Conservation (phyloP, 2,329 filamentous ascomycete genomes). For the Thielaviopsis euricoi region DNA sequence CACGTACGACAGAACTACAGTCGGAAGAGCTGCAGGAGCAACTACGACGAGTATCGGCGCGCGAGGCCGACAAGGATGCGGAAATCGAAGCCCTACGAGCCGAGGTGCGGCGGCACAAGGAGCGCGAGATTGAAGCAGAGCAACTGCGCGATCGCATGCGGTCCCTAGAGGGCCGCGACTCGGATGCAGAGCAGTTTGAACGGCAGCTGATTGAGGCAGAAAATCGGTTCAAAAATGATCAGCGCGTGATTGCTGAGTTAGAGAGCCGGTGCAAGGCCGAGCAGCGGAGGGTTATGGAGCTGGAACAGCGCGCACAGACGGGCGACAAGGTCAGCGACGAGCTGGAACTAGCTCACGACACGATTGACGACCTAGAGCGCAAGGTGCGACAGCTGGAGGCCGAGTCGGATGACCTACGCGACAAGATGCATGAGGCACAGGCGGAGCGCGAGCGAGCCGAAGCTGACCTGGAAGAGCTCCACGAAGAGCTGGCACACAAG, state of each 20-base stretch:
- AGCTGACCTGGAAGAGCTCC: conserved; percentile 45
- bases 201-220: conserved; percentile 30
- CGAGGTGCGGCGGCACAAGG: conserved; percentile 6
- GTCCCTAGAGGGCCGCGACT: conserved; percentile 4
- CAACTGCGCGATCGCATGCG: conserved; percentile 4
- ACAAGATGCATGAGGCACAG: conserved; percentile 35
- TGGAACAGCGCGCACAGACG: conserved; percentile 34
- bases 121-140: conserved; percentile 8
- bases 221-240: conserved; percentile 40
- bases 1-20: neutral
- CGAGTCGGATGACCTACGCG: conserved; percentile 36
- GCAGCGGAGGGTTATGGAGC: conserved; percentile 31
- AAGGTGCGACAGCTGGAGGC: conserved; percentile 36
- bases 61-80: conserved; percentile 4
- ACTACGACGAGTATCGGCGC: conserved; percentile 2
- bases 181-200: conserved; percentile 23
- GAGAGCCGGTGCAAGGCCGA: conserved; percentile 44
- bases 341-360: conserved; percentile 38
- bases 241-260: conserved; percentile 34
- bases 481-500: conserved; percentile 65
- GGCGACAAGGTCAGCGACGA: conserved; percentile 25
- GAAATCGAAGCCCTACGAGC: conserved; percentile 5
- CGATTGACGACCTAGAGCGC: conserved; percentile 41
- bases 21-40: conserved; percentile 5
- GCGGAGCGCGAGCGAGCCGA: conserved; percentile 40